Evolutionary conservation across 163 green algal species (phyloP), one percentile per base, ranked within the genome.

Genomic region (Scenedesmus sp.): DNA sequence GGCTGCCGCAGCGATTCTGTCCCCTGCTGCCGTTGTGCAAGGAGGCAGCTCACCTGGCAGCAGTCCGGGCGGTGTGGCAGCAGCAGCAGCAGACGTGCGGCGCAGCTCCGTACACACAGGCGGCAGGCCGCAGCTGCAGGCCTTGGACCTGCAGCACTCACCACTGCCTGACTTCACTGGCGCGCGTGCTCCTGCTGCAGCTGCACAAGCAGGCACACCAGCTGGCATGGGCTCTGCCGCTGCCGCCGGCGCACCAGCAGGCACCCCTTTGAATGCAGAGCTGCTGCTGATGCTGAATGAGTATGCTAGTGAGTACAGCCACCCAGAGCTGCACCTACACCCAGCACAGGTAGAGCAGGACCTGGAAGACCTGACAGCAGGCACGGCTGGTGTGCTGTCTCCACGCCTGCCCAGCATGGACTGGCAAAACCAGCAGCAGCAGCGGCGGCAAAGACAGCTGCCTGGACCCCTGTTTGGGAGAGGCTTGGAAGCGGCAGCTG

Each of bases 271-370:
- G 15, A 89, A 89, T 6, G 3, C 43, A n/a, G 85, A 83, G 68
- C 85, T 89, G 85, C 53, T 65, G 85, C 16, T 89, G 68, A 83
- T 89, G 65, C 43, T 89, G 42, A 83, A 35, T 13, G 85, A 89
- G 65, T 89, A 89, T 72, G 85, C 85, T 33, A 82, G 20, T 12
- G 85, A 89, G 44, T 83, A 53, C 68, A 83, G 46, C 68, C 68
- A 89, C 15, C 85, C 68, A 22, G 85, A 89, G 46, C 68, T 89
- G 43, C 61, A 70, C 43, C 44, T 89, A 68, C 85, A 83, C 35
- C 85, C 85, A 30, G 65, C 65, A 49, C 85, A 89, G 44, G 85
- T 89, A 33, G 68, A 89, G 46, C 85, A 83, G 43, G 85, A 89
- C 43, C 65, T 89, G 12, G 85, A 51, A 68, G 83, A 89, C 42